Evolutionary conservation across 768 basidiomycete species (phyloP).

Genomic region (Termitomyces heimii): DNA sequence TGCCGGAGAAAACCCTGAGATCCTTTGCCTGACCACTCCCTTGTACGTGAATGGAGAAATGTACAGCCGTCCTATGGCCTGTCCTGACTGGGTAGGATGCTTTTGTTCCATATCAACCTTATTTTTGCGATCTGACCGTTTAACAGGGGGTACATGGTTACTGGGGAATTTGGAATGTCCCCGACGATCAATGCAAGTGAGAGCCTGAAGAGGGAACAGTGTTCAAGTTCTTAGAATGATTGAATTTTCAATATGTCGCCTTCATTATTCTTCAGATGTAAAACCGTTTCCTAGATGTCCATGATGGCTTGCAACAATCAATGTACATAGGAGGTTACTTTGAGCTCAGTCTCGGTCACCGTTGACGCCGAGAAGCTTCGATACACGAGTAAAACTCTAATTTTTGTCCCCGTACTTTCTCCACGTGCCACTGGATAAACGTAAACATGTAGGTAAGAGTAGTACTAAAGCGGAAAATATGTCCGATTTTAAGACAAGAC

Average conservation of each 20-base stretch:
- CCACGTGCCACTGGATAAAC: too few relatives aligned
- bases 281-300: too few relatives aligned
- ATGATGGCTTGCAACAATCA: too few relatives aligned
- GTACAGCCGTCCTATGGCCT: constrained; percentile 6
- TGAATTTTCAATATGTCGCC: too few relatives aligned
- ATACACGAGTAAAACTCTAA: too few relatives aligned
- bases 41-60: constrained; percentile 1
- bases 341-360: too few relatives aligned
- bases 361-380: too few relatives aligned
- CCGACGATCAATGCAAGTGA: constrained; percentile 3
- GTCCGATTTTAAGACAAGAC: too few relatives aligned
- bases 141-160: constrained; percentile 1
- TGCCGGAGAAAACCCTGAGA: constrained; percentile 2
- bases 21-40: constrained; percentile 6
- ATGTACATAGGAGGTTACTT: not conserved
- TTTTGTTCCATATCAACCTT: not conserved
- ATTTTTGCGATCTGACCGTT: not conserved
- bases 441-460: too few relatives aligned
- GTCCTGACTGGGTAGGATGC: constrained; percentile 9
- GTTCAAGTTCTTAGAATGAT: not conserved
- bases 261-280: too few relatives aligned
- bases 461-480: too few relatives aligned
- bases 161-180: constrained; percentile 12
- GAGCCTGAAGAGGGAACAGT: not conserved
- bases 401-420: too few relatives aligned